These are phyloP conservation scores for Rhizoclosmatium globosum DNA, from an alignment of 192 early-diverging fungal species.

Conservation along the genomic window DNA sequence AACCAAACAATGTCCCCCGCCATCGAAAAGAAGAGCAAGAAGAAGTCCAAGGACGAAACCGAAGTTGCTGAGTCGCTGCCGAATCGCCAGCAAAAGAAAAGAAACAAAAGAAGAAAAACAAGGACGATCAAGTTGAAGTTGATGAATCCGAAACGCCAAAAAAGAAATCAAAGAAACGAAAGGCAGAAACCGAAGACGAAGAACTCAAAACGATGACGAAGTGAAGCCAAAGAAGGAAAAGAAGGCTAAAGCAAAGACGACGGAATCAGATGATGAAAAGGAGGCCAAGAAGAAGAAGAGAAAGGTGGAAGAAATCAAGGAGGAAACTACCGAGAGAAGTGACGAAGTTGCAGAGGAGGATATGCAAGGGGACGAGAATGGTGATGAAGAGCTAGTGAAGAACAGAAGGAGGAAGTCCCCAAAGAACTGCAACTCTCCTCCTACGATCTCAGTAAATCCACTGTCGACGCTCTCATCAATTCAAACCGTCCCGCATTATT, in stretches of 20 bases:
- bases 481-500: slow-evolving; percentile 87
- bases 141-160: not conserved
- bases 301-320: slow-evolving; percentile 20
- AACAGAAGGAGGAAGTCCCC: slow-evolving; percentile 36
- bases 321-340: slow-evolving; percentile 38
- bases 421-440: slow-evolving; percentile 42
- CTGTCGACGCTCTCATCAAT: slow-evolving; percentile 70
- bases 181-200: slow-evolving; percentile 33
- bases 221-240: slow-evolving; percentile 15
- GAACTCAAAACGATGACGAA: not conserved
- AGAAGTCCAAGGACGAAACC: slow-evolving; percentile 50
- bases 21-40: slow-evolving; percentile 46
- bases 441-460: slow-evolving; percentile 58
- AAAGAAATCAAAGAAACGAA: slow-evolving; percentile 5
- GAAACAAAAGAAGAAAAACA: slow-evolving; percentile 60
- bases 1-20: not conserved
- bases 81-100: slow-evolving; percentile 49
- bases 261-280: slow-evolving; percentile 5
- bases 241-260: slow-evolving; percentile 26
- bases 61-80: slow-evolving; percentile 25
- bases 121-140: slow-evolving; percentile 42
- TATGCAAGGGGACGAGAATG: slow-evolving; percentile 31
- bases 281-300: not conserved
- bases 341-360: slow-evolving; percentile 37
- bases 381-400: not conserved